These are phyloP conservation scores for Canna indica DNA, from an alignment of 176 grass and related monocot genomes.

Conservation along the genomic window DNA sequence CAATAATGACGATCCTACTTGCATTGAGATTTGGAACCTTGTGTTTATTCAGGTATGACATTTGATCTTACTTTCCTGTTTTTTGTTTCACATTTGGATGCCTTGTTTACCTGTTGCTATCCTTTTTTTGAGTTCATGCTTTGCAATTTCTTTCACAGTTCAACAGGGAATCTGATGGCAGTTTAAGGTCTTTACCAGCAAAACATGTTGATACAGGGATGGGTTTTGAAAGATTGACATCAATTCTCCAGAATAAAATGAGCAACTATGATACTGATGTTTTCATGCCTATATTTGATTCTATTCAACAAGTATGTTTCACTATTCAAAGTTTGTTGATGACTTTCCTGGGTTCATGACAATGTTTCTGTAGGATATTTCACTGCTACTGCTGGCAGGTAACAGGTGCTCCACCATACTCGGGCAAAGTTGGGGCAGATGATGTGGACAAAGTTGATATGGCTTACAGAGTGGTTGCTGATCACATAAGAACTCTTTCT, in stretches of 20 bases:
- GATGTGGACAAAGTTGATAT: constrained; percentile 89
- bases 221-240: constrained; percentile 84
- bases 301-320: constrained; percentile 60
- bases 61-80: background rate
- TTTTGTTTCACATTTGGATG: background rate
- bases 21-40: constrained; percentile 95
- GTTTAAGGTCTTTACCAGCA: constrained; percentile 65
- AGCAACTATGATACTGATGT: constrained; percentile 94
- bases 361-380: background rate
- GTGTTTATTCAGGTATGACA: constrained; percentile 83
- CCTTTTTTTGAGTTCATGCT: background rate
- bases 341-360: background rate
- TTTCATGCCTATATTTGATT: constrained; percentile 82
- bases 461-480: constrained; percentile 93
- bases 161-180: constrained; percentile 73
- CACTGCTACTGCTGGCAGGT: constrained; percentile 27
- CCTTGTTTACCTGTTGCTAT: background rate
- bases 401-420: constrained; percentile 54
- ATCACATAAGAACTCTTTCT: constrained; percentile 88
- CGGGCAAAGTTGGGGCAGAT: constrained; percentile 58
- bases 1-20: constrained; percentile 84
- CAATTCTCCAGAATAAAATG: constrained; percentile 95
- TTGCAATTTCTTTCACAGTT: constrained; percentile 39
- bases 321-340: background rate
- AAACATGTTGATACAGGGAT: constrained; percentile 95